Conservation (phyloP, 2,329 filamentous ascomycete genomes). For the Blastomyces emzantsi region DNA sequence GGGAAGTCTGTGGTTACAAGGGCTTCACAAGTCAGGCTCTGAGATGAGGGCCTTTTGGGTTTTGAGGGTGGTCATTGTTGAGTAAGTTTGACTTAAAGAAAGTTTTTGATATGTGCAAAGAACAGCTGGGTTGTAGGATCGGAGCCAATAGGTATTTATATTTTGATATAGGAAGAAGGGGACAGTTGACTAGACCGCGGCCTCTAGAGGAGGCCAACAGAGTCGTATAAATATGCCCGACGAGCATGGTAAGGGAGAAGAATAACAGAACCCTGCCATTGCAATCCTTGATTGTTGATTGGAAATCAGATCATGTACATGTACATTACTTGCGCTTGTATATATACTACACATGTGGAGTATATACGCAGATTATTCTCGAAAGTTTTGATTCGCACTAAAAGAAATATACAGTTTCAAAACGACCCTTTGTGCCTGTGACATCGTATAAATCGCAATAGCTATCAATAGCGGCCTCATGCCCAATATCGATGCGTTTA, state of each 20-base stretch:
- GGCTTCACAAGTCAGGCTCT: slow-evolving; percentile 7
- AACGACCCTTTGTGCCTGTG: too few relatives aligned
- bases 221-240: neutral
- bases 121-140: neutral
- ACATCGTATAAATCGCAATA: too few relatives aligned
- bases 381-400: too few relatives aligned
- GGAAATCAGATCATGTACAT: neutral
- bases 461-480: too few relatives aligned
- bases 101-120: neutral
- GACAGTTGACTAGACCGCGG: neutral
- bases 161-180: neutral
- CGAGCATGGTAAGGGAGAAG: neutral
- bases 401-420: too few relatives aligned
- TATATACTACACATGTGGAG: too few relatives aligned
- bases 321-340: too few relatives aligned
- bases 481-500: too few relatives aligned
- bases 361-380: too few relatives aligned
- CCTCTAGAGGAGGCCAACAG: neutral
- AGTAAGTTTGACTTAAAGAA: neutral
- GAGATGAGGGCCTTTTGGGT: slow-evolving; percentile 9
- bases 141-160: neutral
- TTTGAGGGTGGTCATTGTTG: neutral
- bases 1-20: slow-evolving; percentile 27
- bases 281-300: neutral
- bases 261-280: neutral